Base-by-base conservation (phyloP, 441 rosid genomes). In the Raphanus hybrid region DNA sequence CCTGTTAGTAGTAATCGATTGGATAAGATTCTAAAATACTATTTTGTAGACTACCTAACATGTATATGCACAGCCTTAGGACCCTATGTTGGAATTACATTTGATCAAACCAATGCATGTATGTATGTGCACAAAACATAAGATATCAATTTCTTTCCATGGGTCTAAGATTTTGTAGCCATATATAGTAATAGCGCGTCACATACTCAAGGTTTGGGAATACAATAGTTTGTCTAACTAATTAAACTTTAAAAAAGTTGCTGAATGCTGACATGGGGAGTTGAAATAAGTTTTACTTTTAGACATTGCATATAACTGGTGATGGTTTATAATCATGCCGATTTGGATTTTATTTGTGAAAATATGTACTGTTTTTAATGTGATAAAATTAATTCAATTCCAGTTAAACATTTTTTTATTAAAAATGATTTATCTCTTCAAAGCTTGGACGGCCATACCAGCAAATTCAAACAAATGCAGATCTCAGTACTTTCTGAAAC, bases 121-220 rank as follows among this genome's bases (percentile, higher is more conserved):
- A 64, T 10, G 63, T 43, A 64, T 74, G 15, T 57, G 70, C 61
- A 57, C 75, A 74, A 34, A 67, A 16, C 69, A 78, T 64, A 57
- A 70, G 3, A 65, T 74, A 79, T 70, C 65, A 70, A 59, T 69
- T 62, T 74, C 27, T 70, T 70, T 79, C 57, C 76, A 64, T 64
- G 65, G 65, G 73, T 80, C 79, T 75, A 80, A 65, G 76, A 70
- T 80, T 65, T 80, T 70, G 61, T 65, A 65, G 69, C 69, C 18
- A 41, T 75, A 48, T 75, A 57, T 70, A 75, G 79, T 70, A 74
- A 64, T 10, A 58, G 65, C 52, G 14, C 70, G 43, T 54, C 54
- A 8, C 54, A 73, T 78, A 68, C 66, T 67, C 70, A 78, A 73
- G 39, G 60, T 48, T 74, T 69, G 54, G 55, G 45, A 61, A 73